These are phyloP conservation scores for Ophiognomonia clavigignenti-juglandacearum DNA, from an alignment of 2,329 filamentous ascomycete species.

Conservation along the genomic window DNA sequence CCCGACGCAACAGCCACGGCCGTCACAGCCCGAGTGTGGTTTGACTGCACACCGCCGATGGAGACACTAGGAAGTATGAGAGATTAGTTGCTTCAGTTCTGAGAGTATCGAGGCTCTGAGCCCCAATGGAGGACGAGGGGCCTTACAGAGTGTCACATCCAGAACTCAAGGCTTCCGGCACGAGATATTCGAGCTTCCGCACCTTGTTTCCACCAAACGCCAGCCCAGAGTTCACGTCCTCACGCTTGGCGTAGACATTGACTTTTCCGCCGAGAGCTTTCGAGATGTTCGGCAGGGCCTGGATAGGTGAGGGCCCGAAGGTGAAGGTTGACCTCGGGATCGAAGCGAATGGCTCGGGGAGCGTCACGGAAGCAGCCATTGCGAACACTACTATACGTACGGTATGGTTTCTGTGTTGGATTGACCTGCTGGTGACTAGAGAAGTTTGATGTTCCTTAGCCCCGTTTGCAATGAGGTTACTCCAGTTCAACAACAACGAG, in stretches of 20 bases:
- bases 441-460: too few relatives aligned
- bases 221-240: conserved; percentile 65
- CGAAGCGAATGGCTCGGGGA: conserved; percentile 57
- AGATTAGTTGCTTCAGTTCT: not conserved
- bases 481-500: too few relatives aligned
- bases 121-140: not conserved
- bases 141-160: conserved; percentile 50
- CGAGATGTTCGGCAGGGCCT: conserved; percentile 61
- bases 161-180: conserved; percentile 54
- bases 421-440: too few relatives aligned
- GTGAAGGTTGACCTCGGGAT: conserved; percentile 59
- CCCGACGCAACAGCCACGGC: conserved; percentile 56
- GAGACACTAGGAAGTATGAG: conserved; percentile 34
- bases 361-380: conserved; percentile 27
- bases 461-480: too few relatives aligned
- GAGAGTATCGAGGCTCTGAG: not conserved
- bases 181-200: conserved; percentile 65
- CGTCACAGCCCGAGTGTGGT: conserved; percentile 65
- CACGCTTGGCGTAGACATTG: conserved; percentile 64
- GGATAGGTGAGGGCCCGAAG: conserved; percentile 65
- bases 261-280: conserved; percentile 54
- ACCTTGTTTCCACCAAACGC: conserved; percentile 68
- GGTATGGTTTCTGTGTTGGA: not conserved
- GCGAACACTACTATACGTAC: not conserved
- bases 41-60: conserved; percentile 65